Percentiles rank a stretch among this genome's conserved stretches.
These are phyloP conservation scores for Cynara cardunculus DNA, from an alignment of 129 eudicot species.

Conservation along the genomic window DNA sequence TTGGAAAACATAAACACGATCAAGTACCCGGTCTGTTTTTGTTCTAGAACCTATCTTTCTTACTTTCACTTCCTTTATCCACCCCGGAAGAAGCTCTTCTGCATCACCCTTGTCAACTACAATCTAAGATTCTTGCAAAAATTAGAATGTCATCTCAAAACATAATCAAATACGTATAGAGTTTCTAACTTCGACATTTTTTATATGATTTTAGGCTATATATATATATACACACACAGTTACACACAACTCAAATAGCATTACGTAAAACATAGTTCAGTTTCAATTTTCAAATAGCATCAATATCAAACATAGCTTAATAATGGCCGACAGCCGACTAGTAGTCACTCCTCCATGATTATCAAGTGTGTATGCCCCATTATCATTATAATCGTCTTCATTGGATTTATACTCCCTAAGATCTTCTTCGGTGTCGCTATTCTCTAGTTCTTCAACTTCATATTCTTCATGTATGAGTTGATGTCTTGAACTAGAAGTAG, in stretches of 20 bases:
- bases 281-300: background rate
- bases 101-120: constrained; percentile 38
- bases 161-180: background rate
- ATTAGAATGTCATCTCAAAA: constrained; percentile 19
- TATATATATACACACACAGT: no score
- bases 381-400: background rate
- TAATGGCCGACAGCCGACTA: background rate
- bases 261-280: background rate
- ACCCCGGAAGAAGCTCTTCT: constrained; percentile 69
- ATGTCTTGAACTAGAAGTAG: background rate
- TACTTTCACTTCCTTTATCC: constrained; percentile 51
- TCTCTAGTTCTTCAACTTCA: background rate
- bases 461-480: background rate
- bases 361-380: background rate
- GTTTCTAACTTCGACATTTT: no score
- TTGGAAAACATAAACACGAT: background rate
- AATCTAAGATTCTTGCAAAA: constrained; percentile 34
- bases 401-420: background rate
- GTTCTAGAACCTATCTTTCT: constrained; percentile 34
- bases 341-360: background rate
- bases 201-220: no score
- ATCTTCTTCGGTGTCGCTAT: background rate
- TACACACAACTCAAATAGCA: background rate
- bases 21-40: constrained; percentile 50
- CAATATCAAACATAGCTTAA: background rate